Conservation (phyloP, 2,329 filamentous ascomycete species). For the Hansfordia pulvinata region DNA sequence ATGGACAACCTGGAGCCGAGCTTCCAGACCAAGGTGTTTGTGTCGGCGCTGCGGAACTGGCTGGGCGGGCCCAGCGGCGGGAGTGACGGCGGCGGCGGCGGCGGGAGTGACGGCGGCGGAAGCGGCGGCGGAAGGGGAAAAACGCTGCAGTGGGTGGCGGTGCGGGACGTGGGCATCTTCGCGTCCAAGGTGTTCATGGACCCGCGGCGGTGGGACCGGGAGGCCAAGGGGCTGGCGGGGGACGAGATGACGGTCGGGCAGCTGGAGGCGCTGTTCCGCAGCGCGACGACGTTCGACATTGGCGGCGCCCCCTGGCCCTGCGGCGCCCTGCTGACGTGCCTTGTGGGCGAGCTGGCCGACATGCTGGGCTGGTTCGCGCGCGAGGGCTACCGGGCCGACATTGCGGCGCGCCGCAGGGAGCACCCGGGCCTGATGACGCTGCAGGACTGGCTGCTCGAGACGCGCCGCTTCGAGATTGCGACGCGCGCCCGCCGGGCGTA, state of each 20-base stretch:
- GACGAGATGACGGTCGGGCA: slow-evolving; percentile 9
- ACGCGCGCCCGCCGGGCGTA: too few species aligned
- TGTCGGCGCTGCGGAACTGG: too few species aligned
- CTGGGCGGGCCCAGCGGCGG: too few species aligned
- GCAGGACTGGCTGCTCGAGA: slow-evolving; percentile 16
- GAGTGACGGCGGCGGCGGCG: slow-evolving; percentile 16
- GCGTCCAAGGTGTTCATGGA: slow-evolving; percentile 17
- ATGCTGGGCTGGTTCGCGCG: slow-evolving; percentile 22
- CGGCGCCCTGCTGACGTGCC: slow-evolving; percentile 15
- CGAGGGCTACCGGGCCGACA: slow-evolving; percentile 19
- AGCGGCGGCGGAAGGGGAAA: slow-evolving; percentile 17
- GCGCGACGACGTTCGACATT: slow-evolving; percentile 27
- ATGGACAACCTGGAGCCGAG: slow-evolving; percentile 23
- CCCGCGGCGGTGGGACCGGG: slow-evolving; percentile 13
- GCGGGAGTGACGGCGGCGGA: slow-evolving; percentile 19
- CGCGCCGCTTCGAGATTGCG: slow-evolving; percentile 16
- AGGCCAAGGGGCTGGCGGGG: slow-evolving; percentile 19
- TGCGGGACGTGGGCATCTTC: slow-evolving; percentile 23
- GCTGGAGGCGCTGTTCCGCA: too few species aligned
- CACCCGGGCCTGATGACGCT: slow-evolving; percentile 17
- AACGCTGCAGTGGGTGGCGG: slow-evolving; percentile 22
- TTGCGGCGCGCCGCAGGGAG: slow-evolving; percentile 14
- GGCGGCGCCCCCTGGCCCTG: slow-evolving; percentile 20
- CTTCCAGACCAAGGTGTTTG: slow-evolving; percentile 16
- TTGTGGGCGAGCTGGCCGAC: slow-evolving; percentile 14